A percentile compares a stretch with the other conserved stretches of the same genome.
phyloP scores from a whole-genome alignment of 2,329 filamentous ascomycete species.

The Aspergillus persii region DNA sequence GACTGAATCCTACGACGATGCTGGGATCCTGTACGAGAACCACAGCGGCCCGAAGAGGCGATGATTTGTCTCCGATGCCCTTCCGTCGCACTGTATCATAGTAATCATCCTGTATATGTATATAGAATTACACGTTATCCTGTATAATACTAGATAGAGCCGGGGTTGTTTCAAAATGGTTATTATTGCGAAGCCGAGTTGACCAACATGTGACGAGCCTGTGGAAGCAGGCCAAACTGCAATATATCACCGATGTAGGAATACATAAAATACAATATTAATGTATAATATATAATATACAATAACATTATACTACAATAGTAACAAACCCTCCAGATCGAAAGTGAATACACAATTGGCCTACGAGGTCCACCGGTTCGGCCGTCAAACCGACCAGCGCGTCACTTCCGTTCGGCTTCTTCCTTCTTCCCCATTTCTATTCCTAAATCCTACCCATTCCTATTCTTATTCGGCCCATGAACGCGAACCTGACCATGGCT shows the following conservation, averaged over 20 bases:
- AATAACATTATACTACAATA: too few relatives aligned
- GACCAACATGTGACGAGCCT: not conserved
- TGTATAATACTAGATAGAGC: not conserved
- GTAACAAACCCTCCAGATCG: too few relatives aligned
- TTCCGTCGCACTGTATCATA: not conserved
- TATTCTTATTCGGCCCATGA: not conserved
- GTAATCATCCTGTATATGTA: not conserved
- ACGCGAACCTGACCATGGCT: constrained; percentile 12
- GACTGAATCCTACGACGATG: constrained; percentile 24
- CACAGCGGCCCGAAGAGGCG: constrained; percentile 1
- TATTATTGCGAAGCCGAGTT: too few relatives aligned
- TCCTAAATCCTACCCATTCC: too few relatives aligned
- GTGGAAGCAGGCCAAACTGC: too few relatives aligned
- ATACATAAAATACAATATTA: too few relatives aligned
- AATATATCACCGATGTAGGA: too few relatives aligned
- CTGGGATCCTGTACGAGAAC: constrained; percentile 24
- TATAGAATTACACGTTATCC: not conserved
- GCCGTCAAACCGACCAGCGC: too few relatives aligned
- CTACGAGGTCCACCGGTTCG: too few relatives aligned
- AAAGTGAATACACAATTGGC: too few relatives aligned
- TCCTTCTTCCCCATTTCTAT: not conserved
- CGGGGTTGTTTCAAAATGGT: not conserved
- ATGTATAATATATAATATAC: too few relatives aligned
- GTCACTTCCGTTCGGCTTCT: constrained; percentile 6
- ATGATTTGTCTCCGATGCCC: not conserved